Base-by-base conservation (phyloP, 805 yeast species). In the Vanderwaltozyma yarrowii region DNA sequence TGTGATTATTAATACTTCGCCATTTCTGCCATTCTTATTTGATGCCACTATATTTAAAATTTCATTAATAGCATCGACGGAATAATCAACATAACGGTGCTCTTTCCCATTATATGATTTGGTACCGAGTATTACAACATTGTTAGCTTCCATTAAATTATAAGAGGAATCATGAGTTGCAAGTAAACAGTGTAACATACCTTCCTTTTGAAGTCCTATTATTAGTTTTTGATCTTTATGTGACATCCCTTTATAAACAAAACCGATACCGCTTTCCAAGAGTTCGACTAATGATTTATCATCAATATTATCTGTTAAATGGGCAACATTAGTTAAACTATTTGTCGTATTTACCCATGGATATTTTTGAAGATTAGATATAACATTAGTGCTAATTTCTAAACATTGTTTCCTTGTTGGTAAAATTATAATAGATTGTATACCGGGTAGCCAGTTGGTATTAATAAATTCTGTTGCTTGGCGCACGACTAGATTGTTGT, bases 41-140 rank as follows among this genome's bases (percentile, higher is more conserved):
- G 47, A 45, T 14, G 60, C 52, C 0, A 70, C 62, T 30, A 63
- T 53, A 1, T 76, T 74, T 41, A 79, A 60, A 85, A 83, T 80
- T 46, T 80, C 89, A 35, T 76, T 51, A 1, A 84, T 30, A 10
- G 76, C 80, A 42, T 67, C 71, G 19, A 84, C 66, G 1, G 85
- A 65, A 51, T 85, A 88, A 54, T 80, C 83, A 31, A 77, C 56
- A 45, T 71, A 74, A 24, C 88, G 62, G 47, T 78, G 84, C 46
- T 83, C 95, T 35, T 67, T 71, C 0, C 84, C 89, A 32, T 84
- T 92, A 51, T 66, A 80, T 15, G 59, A 65, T 48, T 75, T 79
- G 0, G 96, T 86, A 11, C 94, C 84, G 40, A 80, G 53, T 5
- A 89, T 66, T 20, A 81, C 58, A 3, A 81, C 82, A 34, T 67